Evolutionary conservation across 164 flowering plant species (phyloP).

Genomic region (Echeveria elegans): DNA sequence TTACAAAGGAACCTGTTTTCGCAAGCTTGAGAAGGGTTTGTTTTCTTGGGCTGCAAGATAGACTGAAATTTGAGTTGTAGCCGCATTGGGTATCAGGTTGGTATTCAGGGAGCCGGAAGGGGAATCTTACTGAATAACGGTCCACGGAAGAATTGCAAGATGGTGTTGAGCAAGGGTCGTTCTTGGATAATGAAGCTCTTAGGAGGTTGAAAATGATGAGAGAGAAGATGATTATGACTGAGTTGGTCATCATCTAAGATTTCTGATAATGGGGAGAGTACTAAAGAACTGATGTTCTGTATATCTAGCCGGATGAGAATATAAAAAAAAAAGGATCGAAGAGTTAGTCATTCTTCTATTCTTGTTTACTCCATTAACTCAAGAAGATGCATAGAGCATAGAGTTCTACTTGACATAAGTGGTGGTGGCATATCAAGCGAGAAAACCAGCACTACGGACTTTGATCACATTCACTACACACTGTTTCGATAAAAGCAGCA

Average conservation of each 20-base stretch:
- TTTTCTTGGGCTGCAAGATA: not conserved
- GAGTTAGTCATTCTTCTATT: too few species aligned
- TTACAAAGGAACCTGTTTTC: not conserved
- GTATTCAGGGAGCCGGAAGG: not conserved
- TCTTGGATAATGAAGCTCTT: not conserved
- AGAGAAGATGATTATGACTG: not conserved
- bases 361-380: too few species aligned
- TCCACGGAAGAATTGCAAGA: not conserved
- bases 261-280: too few species aligned
- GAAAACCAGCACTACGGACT: too few species aligned
- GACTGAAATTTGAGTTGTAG: not conserved
- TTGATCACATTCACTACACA: too few species aligned
- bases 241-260: not conserved
- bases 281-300: too few species aligned
- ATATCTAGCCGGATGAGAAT: too few species aligned
- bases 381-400: too few species aligned
- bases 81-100: not conserved
- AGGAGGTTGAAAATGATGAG: not conserved
- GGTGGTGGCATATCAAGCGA: too few species aligned
- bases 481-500: too few species aligned
- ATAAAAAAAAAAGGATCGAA: too few species aligned
- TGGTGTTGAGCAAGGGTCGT: not conserved
- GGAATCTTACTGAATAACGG: not conserved
- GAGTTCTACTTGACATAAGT: too few species aligned
- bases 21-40: not conserved